Percentiles rank a stretch among this genome's conserved stretches.
Evolutionary conservation across 176 grass and related monocot species (phyloP).

Genomic region (Zea luxurians): DNA sequence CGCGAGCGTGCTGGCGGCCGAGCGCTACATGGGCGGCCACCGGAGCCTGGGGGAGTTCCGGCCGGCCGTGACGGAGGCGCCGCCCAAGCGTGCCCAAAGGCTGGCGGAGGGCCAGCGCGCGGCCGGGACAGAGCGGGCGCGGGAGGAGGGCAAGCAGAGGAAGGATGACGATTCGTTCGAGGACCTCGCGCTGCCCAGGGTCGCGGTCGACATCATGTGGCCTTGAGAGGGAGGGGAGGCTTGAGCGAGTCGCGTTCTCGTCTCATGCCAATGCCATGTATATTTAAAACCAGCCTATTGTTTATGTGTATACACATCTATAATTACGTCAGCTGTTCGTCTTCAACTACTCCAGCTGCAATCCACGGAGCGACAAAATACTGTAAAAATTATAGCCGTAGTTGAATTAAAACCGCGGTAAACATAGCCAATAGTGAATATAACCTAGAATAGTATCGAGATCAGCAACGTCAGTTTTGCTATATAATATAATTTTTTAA

Average conservation of each 20-base stretch:
- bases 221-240: neutral
- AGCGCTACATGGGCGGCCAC: conserved; percentile 42
- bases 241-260: neutral
- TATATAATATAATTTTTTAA: too few species aligned
- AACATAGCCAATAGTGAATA: too few species aligned
- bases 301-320: too few species aligned
- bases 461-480: too few species aligned
- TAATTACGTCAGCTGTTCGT: too few species aligned
- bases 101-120: neutral
- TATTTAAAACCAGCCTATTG: too few species aligned
- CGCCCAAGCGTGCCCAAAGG: neutral
- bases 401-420: too few species aligned
- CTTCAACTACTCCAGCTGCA: too few species aligned
- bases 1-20: conserved; percentile 39
- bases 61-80: neutral
- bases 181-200: conserved; percentile 30
- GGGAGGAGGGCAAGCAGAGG: neutral
- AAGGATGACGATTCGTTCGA: conserved; percentile 30
- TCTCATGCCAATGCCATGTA: too few species aligned
- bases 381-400: too few species aligned
- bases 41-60: conserved; percentile 35
- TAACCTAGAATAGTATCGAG: too few species aligned
- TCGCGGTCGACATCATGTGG: conserved; percentile 54
- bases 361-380: too few species aligned
- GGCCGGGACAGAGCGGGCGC: neutral